Conservation (phyloP, 768 basidiomycete genomes). For the Fibroporia radiculosa region DNA sequence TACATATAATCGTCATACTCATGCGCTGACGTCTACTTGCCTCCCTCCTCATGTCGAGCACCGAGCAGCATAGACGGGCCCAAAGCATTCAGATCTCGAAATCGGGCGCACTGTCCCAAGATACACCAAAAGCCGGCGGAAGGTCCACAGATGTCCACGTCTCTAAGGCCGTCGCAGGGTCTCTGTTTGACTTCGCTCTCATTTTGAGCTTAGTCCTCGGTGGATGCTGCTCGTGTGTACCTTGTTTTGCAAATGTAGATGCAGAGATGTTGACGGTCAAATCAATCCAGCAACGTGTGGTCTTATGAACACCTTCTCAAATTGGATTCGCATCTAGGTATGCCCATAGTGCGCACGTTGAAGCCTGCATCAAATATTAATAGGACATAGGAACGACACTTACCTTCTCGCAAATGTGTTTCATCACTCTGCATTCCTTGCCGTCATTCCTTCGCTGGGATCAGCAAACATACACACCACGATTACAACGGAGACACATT, state of each 20-base stretch:
- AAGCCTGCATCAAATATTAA: neutral
- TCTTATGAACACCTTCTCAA: conserved; percentile 69
- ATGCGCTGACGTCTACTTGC: no score
- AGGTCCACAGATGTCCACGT: neutral
- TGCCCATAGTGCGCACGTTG: conserved; percentile 5
- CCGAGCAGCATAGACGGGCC: neutral
- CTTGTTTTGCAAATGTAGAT: conserved; percentile 2
- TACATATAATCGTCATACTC: no score
- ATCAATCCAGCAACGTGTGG: conserved; percentile 56
- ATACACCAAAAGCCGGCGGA: neutral
- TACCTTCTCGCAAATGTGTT: conserved; percentile 79
- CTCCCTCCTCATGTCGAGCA: no score
- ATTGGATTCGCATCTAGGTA: conserved; percentile 62
- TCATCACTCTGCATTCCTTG: conserved; percentile 61
- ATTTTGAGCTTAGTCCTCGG: conserved; percentile 64
- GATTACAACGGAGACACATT: conserved; percentile 57
- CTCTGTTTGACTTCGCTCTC: conserved; percentile 28
- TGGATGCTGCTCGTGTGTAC: conserved; percentile 75
- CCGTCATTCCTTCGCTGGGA: conserved; percentile 48
- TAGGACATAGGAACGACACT: conserved; percentile 57
- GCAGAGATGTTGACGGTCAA: neutral
- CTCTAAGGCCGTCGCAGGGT: conserved; percentile 17
- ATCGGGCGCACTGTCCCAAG: neutral
- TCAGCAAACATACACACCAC: conserved; percentile 30
- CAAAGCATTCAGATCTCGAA: neutral